Base-by-base conservation (phyloP, 257 asterid species). In the Solanum appendiculatum region DNA sequence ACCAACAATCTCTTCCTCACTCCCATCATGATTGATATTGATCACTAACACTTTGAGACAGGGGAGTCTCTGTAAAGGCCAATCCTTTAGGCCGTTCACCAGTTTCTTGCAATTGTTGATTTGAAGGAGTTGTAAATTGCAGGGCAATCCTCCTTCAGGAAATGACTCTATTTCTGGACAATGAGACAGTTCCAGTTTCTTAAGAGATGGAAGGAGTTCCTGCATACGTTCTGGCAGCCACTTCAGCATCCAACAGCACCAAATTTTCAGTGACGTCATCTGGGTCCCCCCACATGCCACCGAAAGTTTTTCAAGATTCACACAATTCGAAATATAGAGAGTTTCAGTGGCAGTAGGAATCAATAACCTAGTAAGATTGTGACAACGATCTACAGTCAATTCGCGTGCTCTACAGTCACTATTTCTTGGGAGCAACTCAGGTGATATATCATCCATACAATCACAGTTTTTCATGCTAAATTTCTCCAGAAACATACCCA, bases 171-270 rank as follows among this genome's bases (percentile, higher is more conserved):
- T 44, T 13, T 69, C 84, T 3, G 84, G 82, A 21, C 88, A 80
- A 63, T 66, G 0, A 3, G 0, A 0, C 3, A 86, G 0, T 0
- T 0, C 0, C 25, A 33, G n/a, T 1, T 0, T 0, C 11, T 9
- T 25, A 33, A 87, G 73, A 66, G 56, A 87, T 60, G 89, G 83
- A 33, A 63, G 33, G 12, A 81, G 86, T 23, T 64, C 51, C 18
- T 33, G 83, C 73, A 81, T 87, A 29, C 1, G 8, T 81, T 81
- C 73, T n/a, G 89, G 86, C 20, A 81, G 81, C 2, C 15, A 64
- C 60, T 81, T 87, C 6, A 86, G 60, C 33, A 74, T 86, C 40
- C 6, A 2, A 31, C 85, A 86, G 0, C 0, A 0, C 0, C 0
- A 2, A 16, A 86, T 34, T 1, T 1, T 0, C 14, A 10, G 34